Evolutionary conservation across 345 rosid genomes (phyloP), one percentile per base, ranked within the genome.

Genomic region (Gossypium australe): DNA sequence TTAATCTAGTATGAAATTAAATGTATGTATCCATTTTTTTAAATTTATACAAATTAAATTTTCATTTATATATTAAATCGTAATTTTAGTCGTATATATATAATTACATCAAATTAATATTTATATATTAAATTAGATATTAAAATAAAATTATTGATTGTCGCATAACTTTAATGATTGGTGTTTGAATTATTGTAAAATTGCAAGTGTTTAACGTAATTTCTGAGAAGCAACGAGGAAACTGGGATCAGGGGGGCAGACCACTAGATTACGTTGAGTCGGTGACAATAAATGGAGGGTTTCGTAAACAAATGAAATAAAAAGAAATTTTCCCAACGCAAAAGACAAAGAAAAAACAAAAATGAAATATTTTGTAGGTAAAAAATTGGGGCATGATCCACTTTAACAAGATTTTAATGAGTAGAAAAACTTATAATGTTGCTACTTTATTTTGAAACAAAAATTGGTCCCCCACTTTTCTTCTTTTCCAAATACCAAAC

Each of bases 11-110:
- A 34, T 5, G 41, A 5, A 34, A 34, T 0, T 34, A 34, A 34
- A 34, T 34, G 7, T 0, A 34, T 4, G 1, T 34, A 34, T 34
- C 38, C 0, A 34, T 34, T 34, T 4, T 1, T 34, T 34, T 34
- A 34, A 34, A 34, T 34, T 4, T 4, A 34, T 34, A 4, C 1
- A 4, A 34, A 29, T 34, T 34, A 4, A 34, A 4, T 34, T 34
- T 34, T 34, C 0, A 29, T 5, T 34, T 34, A 34, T 5, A 34
- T 34, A 34, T 4, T 1, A 34, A 34, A 34, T 5, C 0, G 0
- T 0, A 34, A 5, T 34, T 34, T 5, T 5, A 34, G 0, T 1
- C 1, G 1, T 5, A 5, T 34, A 0, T 1, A 0, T 5, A 1
- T 34, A 5, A 34, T 5, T 5, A 34, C 0, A 34, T 0, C 0